phyloP scores from a whole-genome alignment of 2,329 filamentous ascomycete species.

The Penicillium glabrum region DNA sequence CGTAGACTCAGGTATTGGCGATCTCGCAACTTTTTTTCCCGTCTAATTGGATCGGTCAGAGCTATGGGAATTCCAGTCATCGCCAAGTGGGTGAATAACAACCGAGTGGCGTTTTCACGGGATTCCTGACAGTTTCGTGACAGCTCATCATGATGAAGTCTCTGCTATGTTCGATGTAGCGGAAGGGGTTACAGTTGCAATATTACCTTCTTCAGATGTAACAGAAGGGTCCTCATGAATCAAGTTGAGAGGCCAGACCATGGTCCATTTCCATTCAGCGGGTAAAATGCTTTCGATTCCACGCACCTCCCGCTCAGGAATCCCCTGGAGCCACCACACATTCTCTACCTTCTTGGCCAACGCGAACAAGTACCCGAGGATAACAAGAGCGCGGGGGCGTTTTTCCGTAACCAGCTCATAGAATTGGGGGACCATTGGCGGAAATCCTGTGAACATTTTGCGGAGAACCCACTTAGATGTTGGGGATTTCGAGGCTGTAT shows the following conservation, averaged over 20 bases:
- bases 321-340: constrained; percentile 23
- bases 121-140: not conserved
- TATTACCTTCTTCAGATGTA: not conserved
- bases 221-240: not conserved
- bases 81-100: not conserved
- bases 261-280: constrained; percentile 22
- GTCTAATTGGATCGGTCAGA: not conserved
- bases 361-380: constrained; percentile 35
- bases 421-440: constrained; percentile 32
- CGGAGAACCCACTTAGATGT: constrained; percentile 9
- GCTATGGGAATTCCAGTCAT: not conserved
- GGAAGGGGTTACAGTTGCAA: not conserved
- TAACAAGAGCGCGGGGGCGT: constrained; percentile 33
- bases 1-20: not conserved
- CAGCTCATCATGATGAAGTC: not conserved
- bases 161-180: not conserved
- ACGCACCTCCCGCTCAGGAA: constrained; percentile 20
- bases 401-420: constrained; percentile 30
- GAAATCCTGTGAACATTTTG: constrained; percentile 29
- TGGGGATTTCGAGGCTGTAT: constrained; percentile 3
- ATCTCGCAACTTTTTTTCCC: not conserved
- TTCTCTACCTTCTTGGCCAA: constrained; percentile 13
- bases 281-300: constrained; percentile 25
- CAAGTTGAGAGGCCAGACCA: constrained; percentile 19
- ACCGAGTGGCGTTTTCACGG: not conserved